Base-by-base conservation (phyloP, 2,329 filamentous ascomycete genomes). In the Cercospora sp. region DNA sequence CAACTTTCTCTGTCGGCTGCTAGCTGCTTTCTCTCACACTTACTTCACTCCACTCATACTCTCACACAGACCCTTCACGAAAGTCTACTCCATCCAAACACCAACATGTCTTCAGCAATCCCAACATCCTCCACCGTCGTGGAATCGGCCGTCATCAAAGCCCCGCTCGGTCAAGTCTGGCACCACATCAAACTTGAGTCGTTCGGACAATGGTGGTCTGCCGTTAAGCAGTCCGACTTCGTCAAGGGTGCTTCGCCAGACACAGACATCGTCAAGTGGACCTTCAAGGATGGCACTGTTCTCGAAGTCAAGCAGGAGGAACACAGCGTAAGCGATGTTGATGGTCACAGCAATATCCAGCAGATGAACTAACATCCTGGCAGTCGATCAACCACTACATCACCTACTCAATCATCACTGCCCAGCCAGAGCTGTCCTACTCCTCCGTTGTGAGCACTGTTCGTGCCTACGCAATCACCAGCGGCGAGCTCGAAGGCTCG, bases 271-370 rank as follows among this genome's bases (percentile, higher is more conserved):
- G 87, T 89, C 79, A 89, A 89, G 82, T 88, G 87, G 61, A 79
- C 84, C 13, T 92, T 91, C 83, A 88, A 88, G 78, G 90, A 92
- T 74, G 89, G 88, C 61, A 88, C 86, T 30, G 85, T 87, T 65
- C 81, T 90, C 21, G 89, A 91, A 79, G 87, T 92, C 73, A 91
- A 91, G 87, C 88, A 90, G 82, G 90, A 92, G 80, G 90, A 91
- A 82, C 89, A 91, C 81, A 90, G 87, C 72, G 88, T 90, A 80
- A 69, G 85, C 79, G n/a, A 6, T 40, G 4, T 59, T 7, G 10
- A 9, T 59, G 16, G 13, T n/a, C 9, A 21, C 2, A 59, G 18
- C 24, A 24, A 21, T 24, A 43, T n/a, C 28, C 37, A 59, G 16
- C n/a, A 12, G 32, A 30, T 61, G 28, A 16, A 58, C 51, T 65